phyloP scores from a whole-genome alignment of 148 eudicot genomes.

The Agrostemma githago region DNA sequence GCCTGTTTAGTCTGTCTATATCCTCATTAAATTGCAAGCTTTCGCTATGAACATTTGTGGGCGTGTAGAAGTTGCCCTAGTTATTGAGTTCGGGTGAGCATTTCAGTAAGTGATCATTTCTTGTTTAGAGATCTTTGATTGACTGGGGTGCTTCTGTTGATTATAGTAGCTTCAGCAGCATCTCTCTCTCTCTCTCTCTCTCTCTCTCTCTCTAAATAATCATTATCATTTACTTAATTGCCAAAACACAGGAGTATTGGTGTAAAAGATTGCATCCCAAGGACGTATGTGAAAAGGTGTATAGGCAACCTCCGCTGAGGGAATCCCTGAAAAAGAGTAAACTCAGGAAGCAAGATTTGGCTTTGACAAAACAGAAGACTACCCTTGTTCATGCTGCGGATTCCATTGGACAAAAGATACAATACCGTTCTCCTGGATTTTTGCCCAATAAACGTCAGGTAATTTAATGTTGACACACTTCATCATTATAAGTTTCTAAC shows the following conservation, averaged over 20 bases:
- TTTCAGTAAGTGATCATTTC: not conserved
- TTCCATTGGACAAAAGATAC: constrained; percentile 75
- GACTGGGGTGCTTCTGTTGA: not conserved
- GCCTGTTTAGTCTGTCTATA: not conserved
- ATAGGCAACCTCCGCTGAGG: constrained; percentile 84
- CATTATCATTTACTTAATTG: constrained; percentile 9
- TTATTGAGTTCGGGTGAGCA: not conserved
- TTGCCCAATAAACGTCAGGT: constrained; percentile 93
- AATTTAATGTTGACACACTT: constrained; percentile 15
- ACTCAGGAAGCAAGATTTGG: constrained; percentile 75
- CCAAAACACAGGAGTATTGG: constrained; percentile 81
- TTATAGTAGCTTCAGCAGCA: not conserved
- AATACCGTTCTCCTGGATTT: constrained; percentile 83
- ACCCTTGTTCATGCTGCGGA: constrained; percentile 82
- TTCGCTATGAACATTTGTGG: not conserved
- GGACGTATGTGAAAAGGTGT: constrained; percentile 96
- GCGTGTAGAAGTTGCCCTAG: not conserved
- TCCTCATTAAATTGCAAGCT: not conserved
- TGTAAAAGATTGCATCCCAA: constrained; percentile 97
- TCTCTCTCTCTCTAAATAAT: not conserved
- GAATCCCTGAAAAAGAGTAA: constrained; percentile 83
- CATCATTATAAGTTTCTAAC: not conserved
- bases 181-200: not conserved
- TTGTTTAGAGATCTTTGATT: not conserved
- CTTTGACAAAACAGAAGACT: constrained; percentile 77